Evolutionary conservation across 2,329 filamentous ascomycete genomes (phyloP).

Genomic region (Botrytis squamosa): DNA sequence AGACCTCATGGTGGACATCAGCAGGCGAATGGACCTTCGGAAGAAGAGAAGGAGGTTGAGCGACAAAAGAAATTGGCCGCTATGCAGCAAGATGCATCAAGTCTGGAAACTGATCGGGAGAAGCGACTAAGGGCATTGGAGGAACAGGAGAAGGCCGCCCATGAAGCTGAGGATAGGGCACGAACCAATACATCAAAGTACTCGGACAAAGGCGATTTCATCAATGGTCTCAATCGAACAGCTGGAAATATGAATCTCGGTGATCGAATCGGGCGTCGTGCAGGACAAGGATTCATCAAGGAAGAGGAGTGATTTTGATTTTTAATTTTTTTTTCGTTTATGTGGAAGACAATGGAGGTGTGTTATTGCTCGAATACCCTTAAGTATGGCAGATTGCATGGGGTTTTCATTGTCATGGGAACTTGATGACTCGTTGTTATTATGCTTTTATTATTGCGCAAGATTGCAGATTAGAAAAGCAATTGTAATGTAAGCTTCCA

Average conservation of each 20-base stretch:
- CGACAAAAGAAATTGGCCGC: constrained; percentile 66
- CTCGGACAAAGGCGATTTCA: constrained; percentile 63
- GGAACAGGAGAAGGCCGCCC: constrained; percentile 61
- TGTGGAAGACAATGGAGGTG: constrained; percentile 4
- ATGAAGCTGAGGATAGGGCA: constrained; percentile 65
- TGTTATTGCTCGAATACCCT: not conserved
- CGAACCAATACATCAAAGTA: constrained; percentile 59
- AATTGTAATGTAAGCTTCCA: not conserved
- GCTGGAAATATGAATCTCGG: constrained; percentile 52
- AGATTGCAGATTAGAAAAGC: constrained; percentile 4
- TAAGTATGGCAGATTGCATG: not conserved
- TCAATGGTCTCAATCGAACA: constrained; percentile 61
- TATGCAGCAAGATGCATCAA: constrained; percentile 69
- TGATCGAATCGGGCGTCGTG: constrained; percentile 51
- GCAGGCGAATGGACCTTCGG: constrained; percentile 13
- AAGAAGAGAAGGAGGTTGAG: constrained; percentile 50
- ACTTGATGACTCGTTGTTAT: not conserved
- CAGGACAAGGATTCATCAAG: constrained; percentile 45
- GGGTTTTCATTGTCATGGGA: not conserved
- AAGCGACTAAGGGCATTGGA: constrained; percentile 65
- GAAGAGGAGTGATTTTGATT: constrained; percentile 42
- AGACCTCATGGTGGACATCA: constrained; percentile 19
- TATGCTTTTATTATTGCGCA: not conserved
- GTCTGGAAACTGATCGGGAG: constrained; percentile 69
- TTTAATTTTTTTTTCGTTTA: not conserved